These are phyloP conservation scores for Russula sp. DNA, from an alignment of 768 basidiomycete genomes.

Conservation along the genomic window DNA sequence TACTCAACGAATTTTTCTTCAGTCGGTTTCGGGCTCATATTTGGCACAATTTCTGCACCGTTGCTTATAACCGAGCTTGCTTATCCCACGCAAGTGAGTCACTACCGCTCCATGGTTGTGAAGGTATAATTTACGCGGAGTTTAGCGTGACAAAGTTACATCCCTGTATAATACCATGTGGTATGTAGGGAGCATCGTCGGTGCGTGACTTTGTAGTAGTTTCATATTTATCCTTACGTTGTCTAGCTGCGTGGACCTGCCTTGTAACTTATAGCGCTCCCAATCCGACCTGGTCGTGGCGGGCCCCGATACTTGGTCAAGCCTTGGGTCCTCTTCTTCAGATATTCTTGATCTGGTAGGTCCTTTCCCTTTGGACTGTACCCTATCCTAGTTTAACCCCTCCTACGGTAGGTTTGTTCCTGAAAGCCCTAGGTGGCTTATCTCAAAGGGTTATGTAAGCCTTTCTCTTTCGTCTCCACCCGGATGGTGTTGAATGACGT, in stretches of 20 bases:
- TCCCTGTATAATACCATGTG: conserved; percentile 69
- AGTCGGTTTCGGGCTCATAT: conserved; percentile 65
- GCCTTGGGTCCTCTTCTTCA: conserved; percentile 57
- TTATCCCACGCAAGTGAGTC: conserved; percentile 63
- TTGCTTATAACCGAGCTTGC: conserved; percentile 62
- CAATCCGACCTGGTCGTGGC: conserved; percentile 56
- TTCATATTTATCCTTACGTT: not conserved
- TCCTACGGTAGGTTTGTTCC: conserved; percentile 53
- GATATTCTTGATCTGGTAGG: conserved; percentile 51
- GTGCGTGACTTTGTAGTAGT: conserved; percentile 39
- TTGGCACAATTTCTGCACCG: conserved; percentile 61
- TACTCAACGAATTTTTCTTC: conserved; percentile 19
- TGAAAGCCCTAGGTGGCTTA: conserved; percentile 65
- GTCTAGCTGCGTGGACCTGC: conserved; percentile 47
- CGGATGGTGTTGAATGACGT: not conserved
- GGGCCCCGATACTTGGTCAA: conserved; percentile 63
- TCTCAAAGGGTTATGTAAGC: conserved; percentile 56
- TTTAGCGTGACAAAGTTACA: conserved; percentile 51
- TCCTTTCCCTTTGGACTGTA: not conserved
- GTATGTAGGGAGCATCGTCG: conserved; percentile 70
- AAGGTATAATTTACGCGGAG: conserved; percentile 34
- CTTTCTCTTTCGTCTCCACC: not conserved
- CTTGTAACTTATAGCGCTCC: conserved; percentile 41
- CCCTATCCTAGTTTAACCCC: not conserved
- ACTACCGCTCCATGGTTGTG: not conserved